Conservation (phyloP, 768 basidiomycete species). For the Hygrophorus pudorinus region DNA sequence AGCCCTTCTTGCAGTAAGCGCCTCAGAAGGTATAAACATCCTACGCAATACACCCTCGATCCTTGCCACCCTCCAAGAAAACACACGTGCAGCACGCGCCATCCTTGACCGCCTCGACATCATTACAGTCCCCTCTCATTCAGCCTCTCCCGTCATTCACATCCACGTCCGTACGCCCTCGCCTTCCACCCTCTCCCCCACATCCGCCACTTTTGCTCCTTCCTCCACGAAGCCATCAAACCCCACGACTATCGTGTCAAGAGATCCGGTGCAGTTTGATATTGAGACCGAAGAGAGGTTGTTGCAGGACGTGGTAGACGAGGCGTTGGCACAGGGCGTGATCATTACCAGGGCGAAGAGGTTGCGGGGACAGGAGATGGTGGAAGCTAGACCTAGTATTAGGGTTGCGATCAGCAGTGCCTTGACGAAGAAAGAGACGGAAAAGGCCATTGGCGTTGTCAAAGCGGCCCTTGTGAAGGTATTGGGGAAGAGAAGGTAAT, state of each 20-base stretch:
- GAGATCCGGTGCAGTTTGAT: slow-evolving; percentile 40
- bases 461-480: slow-evolving; percentile 71
- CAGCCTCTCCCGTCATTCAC: slow-evolving; percentile 83
- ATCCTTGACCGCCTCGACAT: slow-evolving; percentile 74
- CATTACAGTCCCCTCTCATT: slow-evolving; percentile 79
- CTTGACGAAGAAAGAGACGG: slow-evolving; percentile 81
- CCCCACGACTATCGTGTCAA: slow-evolving; percentile 34
- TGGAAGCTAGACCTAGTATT: slow-evolving; percentile 76
- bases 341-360: slow-evolving; percentile 79
- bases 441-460: slow-evolving; percentile 74
- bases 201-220: slow-evolving; percentile 11
- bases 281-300: slow-evolving; percentile 63
- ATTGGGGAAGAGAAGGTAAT: slow-evolving; percentile 45
- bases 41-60: slow-evolving; percentile 69
- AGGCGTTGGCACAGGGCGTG: slow-evolving; percentile 71
- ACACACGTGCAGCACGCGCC: slow-evolving; percentile 65
- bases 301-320: slow-evolving; percentile 90
- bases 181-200: slow-evolving; percentile 18
- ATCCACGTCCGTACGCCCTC: slow-evolving; percentile 43
- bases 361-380: slow-evolving; percentile 72
- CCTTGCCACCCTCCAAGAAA: slow-evolving; percentile 69
- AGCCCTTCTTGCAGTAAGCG: slow-evolving; percentile 77
- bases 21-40: slow-evolving; percentile 77
- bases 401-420: slow-evolving; percentile 74
- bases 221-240: slow-evolving; percentile 34